Evolutionary conservation across 192 early-diverging fungal genomes (phyloP), one percentile per base, ranked within the genome.

Genomic region (Diversispora eburnea): DNA sequence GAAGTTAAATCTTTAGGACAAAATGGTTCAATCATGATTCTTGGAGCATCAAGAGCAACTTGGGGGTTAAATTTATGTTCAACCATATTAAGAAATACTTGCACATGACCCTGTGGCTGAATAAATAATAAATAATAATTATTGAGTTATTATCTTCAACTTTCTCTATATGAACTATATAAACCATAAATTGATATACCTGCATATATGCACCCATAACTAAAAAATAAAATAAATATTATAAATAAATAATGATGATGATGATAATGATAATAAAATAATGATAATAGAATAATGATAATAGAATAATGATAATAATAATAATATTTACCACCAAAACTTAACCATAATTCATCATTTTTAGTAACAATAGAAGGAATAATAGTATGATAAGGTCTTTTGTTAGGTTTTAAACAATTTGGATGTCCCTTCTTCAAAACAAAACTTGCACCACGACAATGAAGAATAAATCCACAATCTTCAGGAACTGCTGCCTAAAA

Each of bases 331-430:
- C 78, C 77, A 25, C 89, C 89, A 70, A 82, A 87, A 47, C 73
- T 81, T 48, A 80, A 59, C 63, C 74, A 70, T 15, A 87, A 75
- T 41, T 82, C 75, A 55, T 77, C 73, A 25, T 43, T 70, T 46
- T 45, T 54, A 3, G 88, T 91, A 20, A 86, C 83, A 84, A 91
- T 87, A 20, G 85, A 86, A 3, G 88, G 89, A 54, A 93, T 90
- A 58, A 93, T 92, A 5, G 92, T 93, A 82, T 93, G 92, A 74
- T 89, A 92, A 0, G 92, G 89, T 8, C 92, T 81, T 76, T 93
- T 93, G 17, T 65, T 47, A 8, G 89, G 88, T 52, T 70, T 89
- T 43, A 93, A 79, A 39, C 84, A 77, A 73, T 93, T 93, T 7
- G 90, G 82, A 76, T 88, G 84, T 3, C 47, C 69, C 43, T 84